Conservation (phyloP, 1,284 basidiomycete species). For the Trametes versicolor region DNA sequence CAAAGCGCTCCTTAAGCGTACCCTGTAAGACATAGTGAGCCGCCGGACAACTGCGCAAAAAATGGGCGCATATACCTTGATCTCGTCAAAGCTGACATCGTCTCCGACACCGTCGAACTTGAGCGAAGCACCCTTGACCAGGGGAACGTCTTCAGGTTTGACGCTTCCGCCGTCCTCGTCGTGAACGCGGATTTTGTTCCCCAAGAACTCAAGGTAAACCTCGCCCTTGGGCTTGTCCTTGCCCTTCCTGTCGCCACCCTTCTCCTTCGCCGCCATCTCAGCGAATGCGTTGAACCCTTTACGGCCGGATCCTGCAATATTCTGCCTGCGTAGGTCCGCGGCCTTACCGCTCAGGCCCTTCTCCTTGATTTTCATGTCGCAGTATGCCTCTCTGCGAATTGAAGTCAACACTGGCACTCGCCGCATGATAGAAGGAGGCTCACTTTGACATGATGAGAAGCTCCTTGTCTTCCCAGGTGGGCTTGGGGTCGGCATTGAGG, state of each 20-base stretch:
- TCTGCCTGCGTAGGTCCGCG: constrained; percentile 63
- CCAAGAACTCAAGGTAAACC: constrained; percentile 77
- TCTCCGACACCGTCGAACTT: constrained; percentile 79
- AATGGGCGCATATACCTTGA: constrained; percentile 61
- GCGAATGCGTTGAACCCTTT: constrained; percentile 91
- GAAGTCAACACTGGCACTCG: constrained; percentile 3
- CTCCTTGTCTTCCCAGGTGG: constrained; percentile 78
- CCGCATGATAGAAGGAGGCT: constrained; percentile 31
- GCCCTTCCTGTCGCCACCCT: constrained; percentile 49
- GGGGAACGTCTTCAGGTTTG: constrained; percentile 77
- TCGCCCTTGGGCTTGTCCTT: constrained; percentile 61
- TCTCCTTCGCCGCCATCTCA: constrained; percentile 69
- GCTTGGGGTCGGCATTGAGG: constrained; percentile 83
- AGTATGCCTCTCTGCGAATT: constrained; percentile 80
- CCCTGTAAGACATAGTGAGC: constrained; percentile 52
- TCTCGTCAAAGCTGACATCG: constrained; percentile 71
- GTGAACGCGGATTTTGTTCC: constrained; percentile 68
- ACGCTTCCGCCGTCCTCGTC: constrained; percentile 75
- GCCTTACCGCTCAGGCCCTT: constrained; percentile 85
- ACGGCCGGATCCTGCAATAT: constrained; percentile 56
- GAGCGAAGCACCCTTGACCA: constrained; percentile 77
- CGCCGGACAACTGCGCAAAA: constrained; percentile 26
- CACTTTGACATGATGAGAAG: constrained; percentile 91
- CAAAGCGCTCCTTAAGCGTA: constrained; percentile 83
- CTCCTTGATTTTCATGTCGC: constrained; percentile 97